A percentile compares a stretch with the other conserved stretches of the same genome.
Conservation (phyloP, 2,329 filamentous ascomycete species). For the Hypoxylon sp. region DNA sequence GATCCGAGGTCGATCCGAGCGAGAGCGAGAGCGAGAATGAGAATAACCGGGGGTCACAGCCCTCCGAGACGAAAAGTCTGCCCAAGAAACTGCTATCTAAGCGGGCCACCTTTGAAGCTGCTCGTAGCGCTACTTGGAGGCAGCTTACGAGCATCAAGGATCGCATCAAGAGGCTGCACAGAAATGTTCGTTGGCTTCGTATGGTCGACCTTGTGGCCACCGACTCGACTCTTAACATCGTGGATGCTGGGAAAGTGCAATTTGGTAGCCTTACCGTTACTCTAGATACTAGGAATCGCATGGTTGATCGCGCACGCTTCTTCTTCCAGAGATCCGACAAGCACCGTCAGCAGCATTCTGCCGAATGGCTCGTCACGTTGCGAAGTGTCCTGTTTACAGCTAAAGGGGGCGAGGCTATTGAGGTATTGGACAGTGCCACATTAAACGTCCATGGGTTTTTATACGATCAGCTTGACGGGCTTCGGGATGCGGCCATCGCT, state of each 20-base stretch:
- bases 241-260: constrained; percentile 87
- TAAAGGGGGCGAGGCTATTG: constrained; percentile 85
- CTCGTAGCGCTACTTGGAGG: constrained; percentile 83
- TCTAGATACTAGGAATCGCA: constrained; percentile 91
- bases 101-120: constrained; percentile 51
- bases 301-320: constrained; percentile 89
- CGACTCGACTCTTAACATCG: constrained; percentile 81
- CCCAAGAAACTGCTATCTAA: constrained; percentile 53
- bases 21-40: constrained; percentile 50
- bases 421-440: constrained; percentile 88
- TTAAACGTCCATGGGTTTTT: constrained; percentile 93
- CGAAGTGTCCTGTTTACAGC: constrained; percentile 91
- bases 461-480: constrained; percentile 85
- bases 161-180: constrained; percentile 86
- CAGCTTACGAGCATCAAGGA: constrained; percentile 85
- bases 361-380: constrained; percentile 92
- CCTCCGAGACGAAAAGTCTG: constrained; percentile 45
- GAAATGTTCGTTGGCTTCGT: constrained; percentile 88
- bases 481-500: constrained; percentile 90
- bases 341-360: constrained; percentile 76
- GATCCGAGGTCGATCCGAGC: constrained; percentile 52
- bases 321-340: constrained; percentile 82
- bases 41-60: constrained; percentile 39
- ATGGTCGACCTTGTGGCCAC: constrained; percentile 90
- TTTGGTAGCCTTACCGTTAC: constrained; percentile 87